Conservation (phyloP, 75 land plant species). For the Azolla pinnata region DNA sequence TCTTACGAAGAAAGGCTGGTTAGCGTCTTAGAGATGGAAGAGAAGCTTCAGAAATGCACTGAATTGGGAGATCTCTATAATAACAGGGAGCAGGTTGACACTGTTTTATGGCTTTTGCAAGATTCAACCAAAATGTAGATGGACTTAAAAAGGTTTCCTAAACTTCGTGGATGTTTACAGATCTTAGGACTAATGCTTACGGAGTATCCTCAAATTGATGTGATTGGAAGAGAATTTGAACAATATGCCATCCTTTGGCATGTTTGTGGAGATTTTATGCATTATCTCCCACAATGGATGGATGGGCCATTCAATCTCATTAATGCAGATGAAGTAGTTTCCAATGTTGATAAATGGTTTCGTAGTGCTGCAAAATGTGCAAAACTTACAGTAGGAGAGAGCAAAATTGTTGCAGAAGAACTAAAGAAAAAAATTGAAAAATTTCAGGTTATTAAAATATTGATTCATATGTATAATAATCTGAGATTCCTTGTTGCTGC, state of each 20-base stretch:
- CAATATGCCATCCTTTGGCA: conserved; percentile 23
- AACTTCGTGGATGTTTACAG: conserved; percentile 2
- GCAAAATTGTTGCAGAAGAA: conserved; percentile 25
- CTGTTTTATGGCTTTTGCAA: neutral
- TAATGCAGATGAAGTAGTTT: conserved; percentile 20
- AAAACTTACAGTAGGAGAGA: conserved; percentile 12
- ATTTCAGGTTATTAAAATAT: conserved; percentile 10
- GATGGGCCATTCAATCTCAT: conserved; percentile 31
- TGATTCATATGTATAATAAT: neutral
- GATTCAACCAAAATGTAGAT: no score
- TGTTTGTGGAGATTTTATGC: conserved; percentile 18
- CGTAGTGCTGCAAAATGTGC: conserved; percentile 24
- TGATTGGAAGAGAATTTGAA: conserved; percentile 28
- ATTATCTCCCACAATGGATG: conserved; percentile 31
- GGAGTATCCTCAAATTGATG: conserved; percentile 28
- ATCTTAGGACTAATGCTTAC: conserved; percentile 18
- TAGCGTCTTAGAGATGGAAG: conserved; percentile 20
- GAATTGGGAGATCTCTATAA: conserved; percentile 18
- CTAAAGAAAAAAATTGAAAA: conserved; percentile 17
- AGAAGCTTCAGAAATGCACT: conserved; percentile 13
- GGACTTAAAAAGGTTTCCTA: no score
- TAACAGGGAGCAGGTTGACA: conserved; percentile 21
- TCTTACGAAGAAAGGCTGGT: conserved; percentile 26
- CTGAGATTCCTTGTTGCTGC: neutral
- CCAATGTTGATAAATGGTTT: conserved; percentile 33